phyloP scores from a whole-genome alignment of 2,329 filamentous ascomycete species.

The Phaeosphaeria sp. region DNA sequence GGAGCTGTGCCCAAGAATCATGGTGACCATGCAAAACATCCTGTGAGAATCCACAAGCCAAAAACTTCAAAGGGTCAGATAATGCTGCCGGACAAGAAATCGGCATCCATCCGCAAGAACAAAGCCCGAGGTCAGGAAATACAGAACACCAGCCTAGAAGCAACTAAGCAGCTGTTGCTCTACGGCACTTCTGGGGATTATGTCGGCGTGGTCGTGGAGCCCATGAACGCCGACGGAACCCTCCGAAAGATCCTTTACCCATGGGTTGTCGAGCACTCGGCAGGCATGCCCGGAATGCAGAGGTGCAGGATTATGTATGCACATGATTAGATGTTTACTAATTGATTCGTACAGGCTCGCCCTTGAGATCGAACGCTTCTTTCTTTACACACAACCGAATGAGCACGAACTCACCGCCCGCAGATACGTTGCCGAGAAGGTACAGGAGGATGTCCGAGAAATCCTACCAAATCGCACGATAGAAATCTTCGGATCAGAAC shows the following conservation, averaged over 20 bases:
- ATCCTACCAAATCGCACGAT: constrained; percentile 35
- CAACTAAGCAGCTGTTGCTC: constrained; percentile 13
- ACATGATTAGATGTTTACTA: background rate
- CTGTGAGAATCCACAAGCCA: background rate
- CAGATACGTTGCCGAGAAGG: constrained; percentile 41
- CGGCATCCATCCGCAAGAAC: background rate
- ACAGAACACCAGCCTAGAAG: background rate
- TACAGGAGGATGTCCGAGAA: constrained; percentile 21
- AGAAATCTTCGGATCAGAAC: constrained; percentile 61
- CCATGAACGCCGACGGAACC: constrained; percentile 7
- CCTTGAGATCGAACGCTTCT: constrained; percentile 35
- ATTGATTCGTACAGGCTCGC: constrained; percentile 20
- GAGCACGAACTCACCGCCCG: constrained; percentile 50
- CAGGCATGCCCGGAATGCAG: constrained; percentile 9
- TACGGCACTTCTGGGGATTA: constrained; percentile 17
- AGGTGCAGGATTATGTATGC: constrained; percentile 5
- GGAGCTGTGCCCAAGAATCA: background rate
- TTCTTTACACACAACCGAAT: constrained; percentile 46
- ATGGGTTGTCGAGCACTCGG: constrained; percentile 17
- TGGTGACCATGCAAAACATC: background rate
- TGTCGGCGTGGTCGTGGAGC: constrained; percentile 20
- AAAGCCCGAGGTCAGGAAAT: background rate
- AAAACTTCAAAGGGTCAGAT: background rate
- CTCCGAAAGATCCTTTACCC: constrained; percentile 19
- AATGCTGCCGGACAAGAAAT: background rate